phyloP scores from a whole-genome alignment of 371 early-diverging fungal genomes.

The Lichtheimia ramosa region DNA sequence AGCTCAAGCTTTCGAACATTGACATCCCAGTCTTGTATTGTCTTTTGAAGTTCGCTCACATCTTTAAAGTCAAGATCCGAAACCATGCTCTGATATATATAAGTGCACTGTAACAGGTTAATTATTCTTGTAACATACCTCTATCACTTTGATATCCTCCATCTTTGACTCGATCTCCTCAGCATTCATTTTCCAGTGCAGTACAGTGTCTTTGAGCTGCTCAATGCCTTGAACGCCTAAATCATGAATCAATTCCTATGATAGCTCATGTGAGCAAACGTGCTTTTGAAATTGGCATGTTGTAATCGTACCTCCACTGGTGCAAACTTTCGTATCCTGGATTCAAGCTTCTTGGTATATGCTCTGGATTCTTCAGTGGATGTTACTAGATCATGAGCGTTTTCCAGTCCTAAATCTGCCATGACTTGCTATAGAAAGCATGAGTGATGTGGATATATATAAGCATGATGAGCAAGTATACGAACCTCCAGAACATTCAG shows the following conservation, averaged over 20 bases:
- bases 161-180: neutral
- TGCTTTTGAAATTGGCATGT: neutral
- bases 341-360: neutral
- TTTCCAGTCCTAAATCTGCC: too few relatives aligned
- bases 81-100: neutral
- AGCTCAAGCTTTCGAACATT: neutral
- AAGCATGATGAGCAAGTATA: neutral
- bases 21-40: neutral
- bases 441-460: too few relatives aligned
- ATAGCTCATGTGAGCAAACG: neutral
- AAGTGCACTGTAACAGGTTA: neutral
- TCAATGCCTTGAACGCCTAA: conserved; percentile 4
- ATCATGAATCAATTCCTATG: neutral
- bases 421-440: too few relatives aligned
- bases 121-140: neutral
- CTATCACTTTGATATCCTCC: neutral
- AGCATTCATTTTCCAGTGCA: conserved; percentile 11
- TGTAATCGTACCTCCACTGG: neutral
- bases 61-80: neutral
- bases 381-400: too few relatives aligned
- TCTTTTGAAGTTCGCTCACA: neutral
- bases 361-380: too few relatives aligned
- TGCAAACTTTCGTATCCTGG: neutral
- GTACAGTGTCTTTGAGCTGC: neutral
- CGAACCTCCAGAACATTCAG: neutral